Base-by-base conservation (phyloP, 2,329 filamentous ascomycete species). In the Colletotrichum paranaense region DNA sequence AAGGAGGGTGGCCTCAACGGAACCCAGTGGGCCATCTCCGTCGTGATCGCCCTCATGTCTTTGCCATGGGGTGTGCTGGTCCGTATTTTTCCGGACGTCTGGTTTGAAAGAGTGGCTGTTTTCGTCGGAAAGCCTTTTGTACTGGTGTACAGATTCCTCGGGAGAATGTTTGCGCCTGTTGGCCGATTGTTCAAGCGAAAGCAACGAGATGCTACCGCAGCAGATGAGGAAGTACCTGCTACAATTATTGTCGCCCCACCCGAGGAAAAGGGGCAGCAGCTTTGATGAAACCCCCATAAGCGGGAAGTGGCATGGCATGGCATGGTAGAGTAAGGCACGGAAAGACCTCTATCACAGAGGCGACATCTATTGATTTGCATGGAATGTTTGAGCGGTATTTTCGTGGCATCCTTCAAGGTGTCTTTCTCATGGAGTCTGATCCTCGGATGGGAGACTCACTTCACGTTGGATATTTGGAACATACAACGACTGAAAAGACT, bases 21-120 rank as follows among this genome's bases (percentile, higher is more conserved):
- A 1, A 76, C 79, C 0, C 88, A 90, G 77, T 90, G 89, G 88
- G 88, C 84, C 6, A 86, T 89, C 66, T 88, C 83, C 42, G 62
- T 90, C 22, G 79, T 88, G 16, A 76, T 87, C 2, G 87, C 85
- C 0, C 80, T 84, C 1, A 74, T 89, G 0, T 88, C 83, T 28
- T 78, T 90, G 7, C 88, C 88, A 0, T 86, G 86, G 82, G 88
- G 85, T 32, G 77, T 87, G 38, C 78, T 85, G 46, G 82, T 90
- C 57, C 81, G 88, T 9, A 78, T 86, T 2, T 85, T 90, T 66
- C 88, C 88, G 1, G 88, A 90, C 75, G 72, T 84, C 22, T 65
- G 62, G 46, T 68, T 68, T 46, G 58, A 63, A 6, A 68, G 22
- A 19, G 14, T 12, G 12, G 66, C 66, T 8, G 35, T 38, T 9